Evolutionary conservation across 371 early-diverging fungal genomes (phyloP).

Genomic region (Furculomyces boomerangus): DNA sequence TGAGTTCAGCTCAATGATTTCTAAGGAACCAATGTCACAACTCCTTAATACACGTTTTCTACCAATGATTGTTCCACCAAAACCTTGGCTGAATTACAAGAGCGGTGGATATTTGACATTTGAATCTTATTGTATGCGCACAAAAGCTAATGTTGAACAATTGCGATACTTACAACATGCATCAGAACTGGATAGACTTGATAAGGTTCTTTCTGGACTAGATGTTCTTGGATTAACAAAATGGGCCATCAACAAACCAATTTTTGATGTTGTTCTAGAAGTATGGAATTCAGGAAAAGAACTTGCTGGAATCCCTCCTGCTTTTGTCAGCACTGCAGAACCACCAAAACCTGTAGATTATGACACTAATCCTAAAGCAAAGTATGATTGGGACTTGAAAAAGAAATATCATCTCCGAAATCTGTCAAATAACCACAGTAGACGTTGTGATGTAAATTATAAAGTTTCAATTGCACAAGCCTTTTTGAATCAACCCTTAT

Average conservation of each 20-base stretch:
- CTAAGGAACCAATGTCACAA: slow-evolving; percentile 37
- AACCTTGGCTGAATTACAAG: slow-evolving; percentile 80
- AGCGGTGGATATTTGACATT: slow-evolving; percentile 81
- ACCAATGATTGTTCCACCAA: slow-evolving; percentile 90
- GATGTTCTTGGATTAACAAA: slow-evolving; percentile 80
- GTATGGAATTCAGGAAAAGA: slow-evolving; percentile 78
- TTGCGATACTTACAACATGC: slow-evolving; percentile 58
- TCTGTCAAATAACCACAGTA: slow-evolving; percentile 54
- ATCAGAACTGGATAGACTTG: slow-evolving; percentile 52
- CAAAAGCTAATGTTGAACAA: slow-evolving; percentile 56
- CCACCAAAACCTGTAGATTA: slow-evolving; percentile 50
- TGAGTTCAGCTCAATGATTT: slow-evolving; percentile 47
- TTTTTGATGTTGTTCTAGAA: slow-evolving; percentile 57
- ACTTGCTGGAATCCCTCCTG: slow-evolving; percentile 59
- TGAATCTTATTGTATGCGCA: slow-evolving; percentile 53
- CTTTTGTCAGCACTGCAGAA: slow-evolving; percentile 21
- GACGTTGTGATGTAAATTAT: slow-evolving; percentile 84
- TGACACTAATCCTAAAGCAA: slow-evolving; percentile 38
- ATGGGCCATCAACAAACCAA: slow-evolving; percentile 74
- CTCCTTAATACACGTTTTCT: slow-evolving; percentile 57
- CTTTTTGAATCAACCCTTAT: slow-evolving; percentile 72
- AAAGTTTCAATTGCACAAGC: slow-evolving; percentile 89
- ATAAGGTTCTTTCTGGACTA: slow-evolving; percentile 49
- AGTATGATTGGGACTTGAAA: slow-evolving; percentile 4
- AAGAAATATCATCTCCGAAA: neutral